Evolutionary conservation across 1,139 yeast species (phyloP), one percentile per base, ranked within the genome.

Genomic region (Lodderomyces pseudojiufengensis): DNA sequence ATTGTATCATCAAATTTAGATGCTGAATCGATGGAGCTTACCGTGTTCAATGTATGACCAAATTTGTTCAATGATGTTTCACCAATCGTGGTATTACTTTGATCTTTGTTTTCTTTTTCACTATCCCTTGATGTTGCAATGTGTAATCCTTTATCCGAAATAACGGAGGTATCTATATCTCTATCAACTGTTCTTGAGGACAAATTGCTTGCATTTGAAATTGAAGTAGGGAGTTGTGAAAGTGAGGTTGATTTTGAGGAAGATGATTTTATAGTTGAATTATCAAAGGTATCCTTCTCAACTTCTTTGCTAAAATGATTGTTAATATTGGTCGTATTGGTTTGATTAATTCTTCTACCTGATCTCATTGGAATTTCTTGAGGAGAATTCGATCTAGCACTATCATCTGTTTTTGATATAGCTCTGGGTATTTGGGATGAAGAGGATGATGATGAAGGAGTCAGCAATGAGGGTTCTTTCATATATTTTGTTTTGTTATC

Each of bases 341-440:
- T 5, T 7, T 18, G 36, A 30, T 44, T 40, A 7, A 33, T 37
- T 32, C 49, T 36, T 34, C 49, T 31, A 5, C 45, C 33, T 8
- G 50, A 46, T 29, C 50, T 36, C 32, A 42, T 35, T 3, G 50
- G 50, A 9, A 45, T 31, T 4, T 36, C 44, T 9, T 29, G 26
- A 9, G 35, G 13, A 9, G 27, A 24, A 15, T 12, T 16, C 9
- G 13, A 5, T 5, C 5, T 8, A 5, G 11, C 9, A 24, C 9
- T 12, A 24, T n/a, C 13, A 24, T 8, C 6, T 24, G 26, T 11
- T 9, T 9, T 27, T 7, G 26, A 5, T 21, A 20, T 12, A n/a
- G 32, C 11, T 8, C 4, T 13, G 13, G 20, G 5, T 29, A 12
- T 14, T 22, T 18, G 20, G 7, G 26, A 12, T 29, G 26, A 14